Evolutionary conservation across 345 rosid genomes (phyloP), one percentile per base, ranked within the genome.

Genomic region (Pistacia vera): DNA sequence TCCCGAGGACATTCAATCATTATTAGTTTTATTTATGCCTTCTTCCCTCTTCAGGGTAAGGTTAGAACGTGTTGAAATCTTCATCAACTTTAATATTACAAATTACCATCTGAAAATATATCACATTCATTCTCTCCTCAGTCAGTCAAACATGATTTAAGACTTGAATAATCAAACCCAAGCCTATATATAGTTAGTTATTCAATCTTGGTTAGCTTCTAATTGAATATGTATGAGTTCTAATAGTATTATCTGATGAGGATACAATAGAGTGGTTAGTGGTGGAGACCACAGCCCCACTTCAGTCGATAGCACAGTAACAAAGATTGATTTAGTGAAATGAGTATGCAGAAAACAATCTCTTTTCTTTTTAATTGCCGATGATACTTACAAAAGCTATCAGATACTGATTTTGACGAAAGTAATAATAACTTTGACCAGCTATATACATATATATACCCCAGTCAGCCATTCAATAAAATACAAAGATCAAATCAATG

Each of bases 1-100:
- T 85, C 85, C 84, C 82, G 74, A 81, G 76, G 78, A 14, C 49
- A 35, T 17, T 80, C 78, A 76, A 71, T 82, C 76, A 80, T 82
- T 80, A 75, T 62, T 35, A 22, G 6, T 63, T 8, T 46, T 2
- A 0, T 30, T 1, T 41, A 20, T 25, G 35, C 35, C 54, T 61
- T 16, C 28, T 46, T 0, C 9, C 46, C 46, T 41, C 46, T 41
- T 41, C 1, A 41, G 46, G 46, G 46, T 41, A 7, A 41, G 46
- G 2, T 5, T 41, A 41, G 6, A 41, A 6, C 8, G 46, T 41
- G 8, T 41, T 7, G 9, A 41, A 41, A 30, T 30, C 2, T 30
- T 30, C 33, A 30, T 30, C 33, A 30, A 30, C 33, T 30, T 30
- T 30, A 30, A 30, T 30, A 30, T 30, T 30, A 30, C 46, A 5